Evolutionary conservation across 805 yeast species (phyloP).

Genomic region (Candida nonsorbophila): DNA sequence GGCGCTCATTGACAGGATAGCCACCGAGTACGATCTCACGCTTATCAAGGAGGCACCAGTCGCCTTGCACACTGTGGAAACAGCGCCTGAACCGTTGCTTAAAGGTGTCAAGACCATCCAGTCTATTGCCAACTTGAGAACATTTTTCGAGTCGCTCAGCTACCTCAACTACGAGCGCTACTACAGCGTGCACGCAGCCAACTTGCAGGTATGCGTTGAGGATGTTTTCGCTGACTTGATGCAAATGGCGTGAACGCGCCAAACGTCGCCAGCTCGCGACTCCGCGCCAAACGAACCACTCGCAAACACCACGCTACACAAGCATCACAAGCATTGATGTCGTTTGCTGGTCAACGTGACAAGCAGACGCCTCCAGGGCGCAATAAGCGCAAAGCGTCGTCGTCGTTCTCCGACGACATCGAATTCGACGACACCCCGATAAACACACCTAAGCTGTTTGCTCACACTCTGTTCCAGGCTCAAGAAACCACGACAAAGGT

Average conservation of each 20-base stretch:
- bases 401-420: slow-evolving; percentile 11
- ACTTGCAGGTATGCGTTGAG: slow-evolving; percentile 38
- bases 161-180: slow-evolving; percentile 60
- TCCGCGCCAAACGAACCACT: too few relatives aligned
- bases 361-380: too few relatives aligned
- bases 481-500: slow-evolving; percentile 5
- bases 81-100: slow-evolving; percentile 39
- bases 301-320: neutral
- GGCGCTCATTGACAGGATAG: slow-evolving; percentile 47
- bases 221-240: slow-evolving; percentile 58
- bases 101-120: slow-evolving; percentile 34
- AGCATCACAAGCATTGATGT: neutral
- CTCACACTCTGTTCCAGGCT: slow-evolving; percentile 3
- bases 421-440: slow-evolving; percentile 27
- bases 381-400: too few relatives aligned
- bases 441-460: slow-evolving; percentile 19
- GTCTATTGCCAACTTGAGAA: slow-evolving; percentile 44
- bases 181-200: slow-evolving; percentile 41
- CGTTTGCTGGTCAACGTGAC: neutral
- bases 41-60: slow-evolving; percentile 31
- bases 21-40: slow-evolving; percentile 24
- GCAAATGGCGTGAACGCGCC: too few relatives aligned
- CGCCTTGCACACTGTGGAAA: slow-evolving; percentile 28
- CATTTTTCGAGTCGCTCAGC: slow-evolving; percentile 63
- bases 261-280: too few relatives aligned